Evolutionary conservation across 495 filamentous ascomycete genomes (phyloP), one percentile per base, ranked within the genome.

Genomic region (Lophiostoma macrostomum): DNA sequence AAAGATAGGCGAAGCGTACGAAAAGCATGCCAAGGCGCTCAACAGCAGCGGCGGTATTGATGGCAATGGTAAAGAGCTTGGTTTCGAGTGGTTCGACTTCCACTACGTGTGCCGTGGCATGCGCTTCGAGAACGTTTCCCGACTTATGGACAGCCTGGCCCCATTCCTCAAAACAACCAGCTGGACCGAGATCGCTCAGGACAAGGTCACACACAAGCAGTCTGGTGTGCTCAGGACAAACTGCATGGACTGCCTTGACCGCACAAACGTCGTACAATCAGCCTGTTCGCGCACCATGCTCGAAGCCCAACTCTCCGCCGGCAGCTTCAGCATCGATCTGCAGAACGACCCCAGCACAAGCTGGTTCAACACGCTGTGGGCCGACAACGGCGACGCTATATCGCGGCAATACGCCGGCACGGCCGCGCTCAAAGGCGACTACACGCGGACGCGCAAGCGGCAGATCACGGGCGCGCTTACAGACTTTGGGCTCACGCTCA

Each of bases 191-290:
- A 58, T 74, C 18, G 54, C 64, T 6, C 67, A 71, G n/a, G 57
- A 64, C 22, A 11, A 63, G 31, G 31, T 60, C 20, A 39, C 61
- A 1, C 36, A 56, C 24, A 75, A 65, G 34, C 91, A 96, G 63
- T 74, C 68, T 16, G 91, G 90, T 2, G 79, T 95, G 11, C 63
- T 96, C 12, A 74, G 91, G 46, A 96, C 88, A 2, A 96, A 97
- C 65, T 97, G 91, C 68, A 97, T 97, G 91, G 91, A 97, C 63
- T 97, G 91, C 60, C 78, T 97, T 12, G 91, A 96, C 62, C 82
- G 90, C 23, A 96, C 91, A 2, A 95, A 95, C 53, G 88, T 96
- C 25, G 89, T 90, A 18, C 91, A 96, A 69, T 90, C 86, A 60
- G 91, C 89, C 0, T 86, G 85, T 64, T 90, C 79, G 1, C 84